Evolutionary conservation across 257 asterid species (phyloP).

Genomic region (Solanum medicagineum): DNA sequence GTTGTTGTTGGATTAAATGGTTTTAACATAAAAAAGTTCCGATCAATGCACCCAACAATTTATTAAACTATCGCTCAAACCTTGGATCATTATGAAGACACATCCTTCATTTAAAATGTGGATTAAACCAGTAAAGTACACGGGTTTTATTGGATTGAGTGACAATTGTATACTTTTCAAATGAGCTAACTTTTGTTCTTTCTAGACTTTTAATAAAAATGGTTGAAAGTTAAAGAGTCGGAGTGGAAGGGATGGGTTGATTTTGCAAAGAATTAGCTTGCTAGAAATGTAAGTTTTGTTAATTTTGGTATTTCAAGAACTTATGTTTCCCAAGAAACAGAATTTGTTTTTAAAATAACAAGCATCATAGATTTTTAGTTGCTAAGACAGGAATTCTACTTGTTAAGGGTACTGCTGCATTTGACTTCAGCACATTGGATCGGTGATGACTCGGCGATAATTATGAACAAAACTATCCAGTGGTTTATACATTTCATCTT

Average conservation of each 20-base stretch:
- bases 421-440: background rate
- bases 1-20: too few species aligned
- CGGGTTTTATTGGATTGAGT: background rate
- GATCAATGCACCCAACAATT: background rate
- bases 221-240: background rate
- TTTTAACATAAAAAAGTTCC: background rate
- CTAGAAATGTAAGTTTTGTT: background rate
- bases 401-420: background rate
- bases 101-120: background rate
- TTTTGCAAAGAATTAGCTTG: background rate
- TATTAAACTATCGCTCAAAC: background rate
- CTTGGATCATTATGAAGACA: background rate
- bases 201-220: background rate
- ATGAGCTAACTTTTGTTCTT: background rate
- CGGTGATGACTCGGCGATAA: background rate
- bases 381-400: background rate
- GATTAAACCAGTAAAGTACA: background rate
- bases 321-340: background rate
- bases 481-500: background rate
- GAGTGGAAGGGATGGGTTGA: background rate
- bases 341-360: background rate
- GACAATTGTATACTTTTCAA: background rate
- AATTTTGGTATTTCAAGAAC: background rate
- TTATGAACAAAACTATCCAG: background rate
- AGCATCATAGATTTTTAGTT: background rate